Evolutionary conservation across 2,329 filamentous ascomycete species (phyloP), one percentile per base, ranked within the genome.

Genomic region (Aspergillus sp.): DNA sequence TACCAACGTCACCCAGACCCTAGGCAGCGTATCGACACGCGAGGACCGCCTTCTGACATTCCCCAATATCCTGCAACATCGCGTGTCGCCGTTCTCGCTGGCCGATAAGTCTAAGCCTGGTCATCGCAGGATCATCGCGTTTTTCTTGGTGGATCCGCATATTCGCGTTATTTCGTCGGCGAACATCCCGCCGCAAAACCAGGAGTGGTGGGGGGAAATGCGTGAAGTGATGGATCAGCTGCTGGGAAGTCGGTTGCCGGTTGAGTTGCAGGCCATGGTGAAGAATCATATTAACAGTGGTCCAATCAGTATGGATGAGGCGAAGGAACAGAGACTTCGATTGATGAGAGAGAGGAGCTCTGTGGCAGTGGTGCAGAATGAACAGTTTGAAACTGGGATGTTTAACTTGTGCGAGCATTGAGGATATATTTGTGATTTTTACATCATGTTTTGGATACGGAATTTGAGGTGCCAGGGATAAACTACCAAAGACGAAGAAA

Each of bases 111-210:
- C 78, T 0, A 80, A 78, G 57, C 81, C 82, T 0, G 85, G 85
- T 2, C 82, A 87, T 65, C 75, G 82, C 14, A 82, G 83, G 63
- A 82, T 87, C 56, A 72, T 88, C 0, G 82, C 82, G 0, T 75
- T 88, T 45, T 88, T 82, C 68, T 77, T 89, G 2, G 81, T 88
- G 0, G 85, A 88, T 63, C 85, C 85, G 0, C 67, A 80, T 31
- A 65, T 73, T 5, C 78, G 78, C 6, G 77, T 88, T 52, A 75
- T 84, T 10, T 85, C 75, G 2, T 83, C 80, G 0, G 76, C 77
- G 0, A 82, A 85, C 58, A 76, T 84, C 0, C 81, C 82, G 1
- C 81, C 81, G 2, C 82, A 85, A 65, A 79, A 78, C 59, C 67
- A 73, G 42, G 72, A 78, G 2, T 85, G 82, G 82, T 79, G 73